phyloP scores from a whole-genome alignment of 169 alveolate genomes.

The Cryptosporidium andersoni region DNA sequence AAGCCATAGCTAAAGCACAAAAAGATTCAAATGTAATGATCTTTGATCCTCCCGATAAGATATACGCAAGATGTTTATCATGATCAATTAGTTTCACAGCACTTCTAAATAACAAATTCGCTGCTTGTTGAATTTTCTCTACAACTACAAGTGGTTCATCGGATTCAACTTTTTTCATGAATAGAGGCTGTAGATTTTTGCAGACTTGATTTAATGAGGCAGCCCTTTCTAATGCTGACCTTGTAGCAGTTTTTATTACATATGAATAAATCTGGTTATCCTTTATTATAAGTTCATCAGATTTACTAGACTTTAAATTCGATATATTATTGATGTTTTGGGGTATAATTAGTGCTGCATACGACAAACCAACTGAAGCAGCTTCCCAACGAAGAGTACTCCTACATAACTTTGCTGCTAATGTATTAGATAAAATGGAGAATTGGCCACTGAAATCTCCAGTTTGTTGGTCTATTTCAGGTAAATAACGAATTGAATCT shows the following conservation, averaged over 20 bases:
- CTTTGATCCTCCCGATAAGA: slow-evolving; percentile 24
- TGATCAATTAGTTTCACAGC: slow-evolving; percentile 50
- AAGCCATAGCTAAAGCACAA: slow-evolving; percentile 48
- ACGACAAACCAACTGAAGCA: slow-evolving; percentile 48
- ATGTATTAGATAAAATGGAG: background rate
- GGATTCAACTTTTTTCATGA: slow-evolving; percentile 14
- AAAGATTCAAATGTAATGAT: slow-evolving; percentile 61
- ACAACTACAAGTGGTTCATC: background rate
- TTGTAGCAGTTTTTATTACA: slow-evolving; percentile 61
- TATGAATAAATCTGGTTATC: slow-evolving; percentile 26
- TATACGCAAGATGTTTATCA: slow-evolving; percentile 35
- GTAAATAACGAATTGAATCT: slow-evolving; percentile 33
- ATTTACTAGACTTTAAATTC: slow-evolving; percentile 1
- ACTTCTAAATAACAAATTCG: slow-evolving; percentile 42
- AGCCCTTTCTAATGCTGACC: slow-evolving; percentile 64
- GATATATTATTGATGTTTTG: background rate
- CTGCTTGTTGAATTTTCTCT: slow-evolving; percentile 22
- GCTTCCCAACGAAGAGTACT: slow-evolving; percentile 54
- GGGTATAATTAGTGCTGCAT: slow-evolving; percentile 30
- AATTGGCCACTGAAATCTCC: slow-evolving; percentile 6
- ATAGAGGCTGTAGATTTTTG: slow-evolving; percentile 24
- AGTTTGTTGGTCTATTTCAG: slow-evolving; percentile 17
- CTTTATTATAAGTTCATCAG: background rate
- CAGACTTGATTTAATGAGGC: slow-evolving; percentile 63
- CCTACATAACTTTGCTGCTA: slow-evolving; percentile 27